Evolutionary conservation across 2,329 filamentous ascomycete genomes (phyloP).

Genomic region (Colletotrichum eleusines): DNA sequence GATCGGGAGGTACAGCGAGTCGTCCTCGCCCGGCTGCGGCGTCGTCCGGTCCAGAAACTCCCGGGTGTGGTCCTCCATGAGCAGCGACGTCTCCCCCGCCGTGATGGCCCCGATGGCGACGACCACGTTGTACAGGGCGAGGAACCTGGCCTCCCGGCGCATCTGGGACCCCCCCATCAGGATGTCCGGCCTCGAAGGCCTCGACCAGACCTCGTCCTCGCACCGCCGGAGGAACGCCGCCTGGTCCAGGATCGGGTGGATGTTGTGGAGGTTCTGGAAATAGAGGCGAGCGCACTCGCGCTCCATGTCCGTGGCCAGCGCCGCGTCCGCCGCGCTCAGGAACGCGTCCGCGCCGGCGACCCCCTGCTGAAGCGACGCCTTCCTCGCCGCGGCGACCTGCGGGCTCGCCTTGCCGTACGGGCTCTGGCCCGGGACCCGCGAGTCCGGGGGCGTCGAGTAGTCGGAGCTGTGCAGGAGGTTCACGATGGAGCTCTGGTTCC

Average conservation of each 20-base stretch:
- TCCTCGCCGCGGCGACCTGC: slow-evolving; percentile 3
- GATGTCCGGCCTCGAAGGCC: slow-evolving; percentile 5
- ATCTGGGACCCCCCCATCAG: neutral
- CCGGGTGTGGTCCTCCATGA: slow-evolving; percentile 38
- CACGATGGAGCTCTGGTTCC: slow-evolving; percentile 39
- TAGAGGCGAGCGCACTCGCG: slow-evolving; percentile 44
- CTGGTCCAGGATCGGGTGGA: slow-evolving; percentile 44
- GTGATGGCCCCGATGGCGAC: slow-evolving; percentile 42
- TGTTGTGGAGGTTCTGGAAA: slow-evolving; percentile 44
- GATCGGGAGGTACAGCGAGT: slow-evolving; percentile 38
- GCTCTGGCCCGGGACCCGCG: slow-evolving; percentile 15
- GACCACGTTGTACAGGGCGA: slow-evolving; percentile 40
- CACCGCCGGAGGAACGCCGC: slow-evolving; percentile 38
- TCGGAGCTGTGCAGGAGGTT: slow-evolving; percentile 43
- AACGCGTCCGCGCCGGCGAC: neutral
- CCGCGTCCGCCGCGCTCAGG: slow-evolving; percentile 7
- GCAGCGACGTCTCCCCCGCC: slow-evolving; percentile 39
- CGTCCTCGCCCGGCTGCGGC: slow-evolving; percentile 24
- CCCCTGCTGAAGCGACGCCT: slow-evolving; percentile 18
- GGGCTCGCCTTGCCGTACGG: slow-evolving; percentile 27
- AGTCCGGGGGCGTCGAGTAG: slow-evolving; percentile 40
- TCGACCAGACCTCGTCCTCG: slow-evolving; percentile 40
- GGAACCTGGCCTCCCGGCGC: slow-evolving; percentile 30
- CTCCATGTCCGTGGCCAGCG: slow-evolving; percentile 34
- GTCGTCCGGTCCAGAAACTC: slow-evolving; percentile 38